A percentile compares a stretch with the other conserved stretches of the same genome.
These are phyloP conservation scores for Nidula niveotomentosa DNA, from an alignment of 1,284 basidiomycete species.

Conservation along the genomic window DNA sequence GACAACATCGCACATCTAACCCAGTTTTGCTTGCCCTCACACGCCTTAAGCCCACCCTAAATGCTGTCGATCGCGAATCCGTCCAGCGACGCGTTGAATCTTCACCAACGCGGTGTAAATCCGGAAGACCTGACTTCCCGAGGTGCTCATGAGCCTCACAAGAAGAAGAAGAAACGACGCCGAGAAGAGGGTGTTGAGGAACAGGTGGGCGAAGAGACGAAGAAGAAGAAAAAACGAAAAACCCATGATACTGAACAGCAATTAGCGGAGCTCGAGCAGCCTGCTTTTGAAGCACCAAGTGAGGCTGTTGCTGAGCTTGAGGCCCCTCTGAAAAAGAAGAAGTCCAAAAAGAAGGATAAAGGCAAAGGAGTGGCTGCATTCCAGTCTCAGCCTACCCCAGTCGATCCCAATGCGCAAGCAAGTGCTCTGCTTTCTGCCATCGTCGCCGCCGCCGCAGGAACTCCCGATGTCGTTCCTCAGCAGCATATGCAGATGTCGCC, in stretches of 20 bases:
- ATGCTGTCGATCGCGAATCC: constrained; percentile 25
- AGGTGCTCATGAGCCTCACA: constrained; percentile 6
- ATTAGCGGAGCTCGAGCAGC: neutral
- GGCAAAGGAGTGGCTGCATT: constrained; percentile 16
- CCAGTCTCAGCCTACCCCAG: constrained; percentile 10
- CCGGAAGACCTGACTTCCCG: constrained; percentile 7
- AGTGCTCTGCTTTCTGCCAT: constrained; percentile 62
- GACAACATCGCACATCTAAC: neutral
- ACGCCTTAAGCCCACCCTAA: constrained; percentile 36
- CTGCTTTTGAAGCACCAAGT: neutral
- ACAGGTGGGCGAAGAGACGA: constrained; percentile 8
- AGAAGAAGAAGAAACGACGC: constrained; percentile 23
- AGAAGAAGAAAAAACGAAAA: constrained; percentile 15
- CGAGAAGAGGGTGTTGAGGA: constrained; percentile 8
- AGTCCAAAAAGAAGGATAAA: constrained; percentile 39
- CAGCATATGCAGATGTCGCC: constrained; percentile 11
- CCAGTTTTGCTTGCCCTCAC: neutral
- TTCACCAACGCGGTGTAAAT: constrained; percentile 18
- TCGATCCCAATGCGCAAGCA: constrained; percentile 36
- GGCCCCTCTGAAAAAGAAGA: constrained; percentile 25
- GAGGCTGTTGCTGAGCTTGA: constrained; percentile 16
- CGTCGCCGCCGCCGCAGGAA: constrained; percentile 53
- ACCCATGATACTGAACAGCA: neutral
- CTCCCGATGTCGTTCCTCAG: constrained; percentile 17
- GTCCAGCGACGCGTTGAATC: constrained; percentile 12